These are phyloP conservation scores for Fusarium marasasianum DNA, from an alignment of 2,329 filamentous ascomycete species.

Conservation along the genomic window DNA sequence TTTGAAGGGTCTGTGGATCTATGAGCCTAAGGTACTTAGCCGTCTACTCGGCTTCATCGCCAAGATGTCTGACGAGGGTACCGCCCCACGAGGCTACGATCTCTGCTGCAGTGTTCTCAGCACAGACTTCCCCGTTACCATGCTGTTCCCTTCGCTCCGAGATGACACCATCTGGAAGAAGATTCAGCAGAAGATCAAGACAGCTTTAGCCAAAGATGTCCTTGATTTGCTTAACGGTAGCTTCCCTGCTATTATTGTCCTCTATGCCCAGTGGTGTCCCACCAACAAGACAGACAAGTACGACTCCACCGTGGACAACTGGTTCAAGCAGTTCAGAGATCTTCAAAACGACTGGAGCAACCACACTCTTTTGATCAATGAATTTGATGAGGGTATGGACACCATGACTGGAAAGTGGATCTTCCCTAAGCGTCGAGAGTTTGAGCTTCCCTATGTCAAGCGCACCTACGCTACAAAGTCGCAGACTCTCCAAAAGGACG, in stretches of 20 bases:
- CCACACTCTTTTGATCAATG: slow-evolving; percentile 38
- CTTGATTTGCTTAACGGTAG: slow-evolving; percentile 48
- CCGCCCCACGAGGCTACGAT: slow-evolving; percentile 58
- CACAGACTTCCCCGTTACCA: slow-evolving; percentile 49
- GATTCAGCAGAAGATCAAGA: slow-evolving; percentile 48
- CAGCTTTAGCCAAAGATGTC: slow-evolving; percentile 49
- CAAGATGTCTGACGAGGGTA: slow-evolving; percentile 55
- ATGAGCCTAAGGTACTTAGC: slow-evolving; percentile 51
- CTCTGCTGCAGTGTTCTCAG: slow-evolving; percentile 58
- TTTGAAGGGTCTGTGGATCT: slow-evolving; percentile 54
- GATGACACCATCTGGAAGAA: slow-evolving; percentile 36
- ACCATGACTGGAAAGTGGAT: slow-evolving; percentile 57
- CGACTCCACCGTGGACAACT: slow-evolving; percentile 46
- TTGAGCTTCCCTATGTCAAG: slow-evolving; percentile 59
- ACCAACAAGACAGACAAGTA: slow-evolving; percentile 49
- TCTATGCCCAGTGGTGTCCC: slow-evolving; percentile 61
- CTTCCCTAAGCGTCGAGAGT: slow-evolving; percentile 57
- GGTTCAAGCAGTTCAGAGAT: slow-evolving; percentile 53
- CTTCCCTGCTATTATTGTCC: slow-evolving; percentile 54
- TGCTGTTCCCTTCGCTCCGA: slow-evolving; percentile 49
- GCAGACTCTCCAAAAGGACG: slow-evolving; percentile 50
- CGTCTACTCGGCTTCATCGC: slow-evolving; percentile 52
- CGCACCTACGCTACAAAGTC: slow-evolving; percentile 56
- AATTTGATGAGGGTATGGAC: slow-evolving; percentile 55
- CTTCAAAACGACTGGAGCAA: slow-evolving; percentile 44